These are phyloP conservation scores for Boletus barrowsii DNA, from an alignment of 768 basidiomycete genomes.

Conservation along the genomic window DNA sequence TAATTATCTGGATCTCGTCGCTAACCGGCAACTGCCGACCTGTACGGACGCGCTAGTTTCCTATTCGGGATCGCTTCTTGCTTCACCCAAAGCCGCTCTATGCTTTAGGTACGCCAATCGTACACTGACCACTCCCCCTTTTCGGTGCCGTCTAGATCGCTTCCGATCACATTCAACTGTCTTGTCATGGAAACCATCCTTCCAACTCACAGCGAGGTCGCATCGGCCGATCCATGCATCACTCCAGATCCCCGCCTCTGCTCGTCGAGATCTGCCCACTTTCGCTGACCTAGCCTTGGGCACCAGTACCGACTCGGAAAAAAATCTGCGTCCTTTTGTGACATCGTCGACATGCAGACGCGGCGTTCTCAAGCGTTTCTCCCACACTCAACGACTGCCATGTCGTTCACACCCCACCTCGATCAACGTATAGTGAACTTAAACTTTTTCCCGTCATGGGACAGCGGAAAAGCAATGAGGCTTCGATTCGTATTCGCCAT, in stretches of 20 bases:
- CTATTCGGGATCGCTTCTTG: slow-evolving; percentile 3
- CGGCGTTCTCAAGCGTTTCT: slow-evolving; percentile 24
- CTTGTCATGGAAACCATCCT: slow-evolving; percentile 31
- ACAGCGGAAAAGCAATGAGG: neutral
- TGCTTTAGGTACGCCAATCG: too few relatives aligned
- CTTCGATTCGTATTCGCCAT: slow-evolving; percentile 1
- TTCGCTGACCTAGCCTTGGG: slow-evolving; percentile 11
- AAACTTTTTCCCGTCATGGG: too few relatives aligned
- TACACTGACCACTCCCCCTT: slow-evolving; percentile 16
- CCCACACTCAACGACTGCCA: slow-evolving; percentile 24
- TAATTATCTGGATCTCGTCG: slow-evolving; percentile 33
- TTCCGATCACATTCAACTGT: slow-evolving; percentile 19
- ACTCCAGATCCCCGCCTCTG: slow-evolving; percentile 8
- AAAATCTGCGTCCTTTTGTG: slow-evolving; percentile 6
- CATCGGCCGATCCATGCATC: slow-evolving; percentile 15
- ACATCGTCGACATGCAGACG: slow-evolving; percentile 29
- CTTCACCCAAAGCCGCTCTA: neutral
- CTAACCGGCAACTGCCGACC: slow-evolving; percentile 28
- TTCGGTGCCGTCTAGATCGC: slow-evolving; percentile 32
- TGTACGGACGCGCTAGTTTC: slow-evolving; percentile 17
- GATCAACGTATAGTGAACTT: slow-evolving; percentile 23
- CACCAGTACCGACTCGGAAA: neutral
- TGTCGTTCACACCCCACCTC: slow-evolving; percentile 28
- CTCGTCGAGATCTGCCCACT: slow-evolving; percentile 3
- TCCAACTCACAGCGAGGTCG: slow-evolving; percentile 15